phyloP scores from a whole-genome alignment of 352 stramenopile species.

The Phytophthora hibernalis region DNA sequence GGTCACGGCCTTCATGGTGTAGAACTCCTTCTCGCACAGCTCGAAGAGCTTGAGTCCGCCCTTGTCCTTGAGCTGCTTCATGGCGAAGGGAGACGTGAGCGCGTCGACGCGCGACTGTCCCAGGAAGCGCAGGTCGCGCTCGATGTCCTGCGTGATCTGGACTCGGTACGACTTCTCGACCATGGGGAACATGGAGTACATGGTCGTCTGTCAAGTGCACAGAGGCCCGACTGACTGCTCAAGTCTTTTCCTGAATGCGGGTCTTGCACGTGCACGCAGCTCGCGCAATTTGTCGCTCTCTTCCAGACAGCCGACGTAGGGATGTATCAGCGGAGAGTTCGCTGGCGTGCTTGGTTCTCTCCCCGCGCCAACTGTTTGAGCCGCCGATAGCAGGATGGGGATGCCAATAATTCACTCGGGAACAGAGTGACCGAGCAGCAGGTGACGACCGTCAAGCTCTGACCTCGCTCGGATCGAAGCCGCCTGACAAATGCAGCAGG shows the following conservation, averaged over 20 bases:
- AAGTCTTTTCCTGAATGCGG: conserved; percentile 36
- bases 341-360: conserved; percentile 26
- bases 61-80: conserved; percentile 82
- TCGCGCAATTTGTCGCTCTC: conserved; percentile 8
- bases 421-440: conserved; percentile 4
- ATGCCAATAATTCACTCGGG: not conserved
- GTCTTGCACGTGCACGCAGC: not conserved
- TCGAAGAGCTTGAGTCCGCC: conserved; percentile 78
- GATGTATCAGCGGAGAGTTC: conserved; percentile 18
- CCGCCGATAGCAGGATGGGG: conserved; percentile 21
- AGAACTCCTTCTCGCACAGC: conserved; percentile 84
- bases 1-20: conserved; percentile 85
- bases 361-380: conserved; percentile 28
- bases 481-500: conserved; percentile 10
- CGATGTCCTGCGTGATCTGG: conserved; percentile 81
- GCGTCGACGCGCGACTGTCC: conserved; percentile 84
- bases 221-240: not conserved
- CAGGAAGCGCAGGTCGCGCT: conserved; percentile 85
- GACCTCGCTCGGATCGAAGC: not conserved
- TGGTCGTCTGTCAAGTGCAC: conserved; percentile 3
- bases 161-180: conserved; percentile 87
- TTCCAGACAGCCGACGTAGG: conserved; percentile 20
- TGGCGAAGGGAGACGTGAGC: conserved; percentile 81
- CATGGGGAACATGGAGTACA: conserved; percentile 86
- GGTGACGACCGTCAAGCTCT: conserved; percentile 25